These are phyloP conservation scores for Suhomyces sp. DNA, from an alignment of 805 yeast species.

Conservation along the genomic window DNA sequence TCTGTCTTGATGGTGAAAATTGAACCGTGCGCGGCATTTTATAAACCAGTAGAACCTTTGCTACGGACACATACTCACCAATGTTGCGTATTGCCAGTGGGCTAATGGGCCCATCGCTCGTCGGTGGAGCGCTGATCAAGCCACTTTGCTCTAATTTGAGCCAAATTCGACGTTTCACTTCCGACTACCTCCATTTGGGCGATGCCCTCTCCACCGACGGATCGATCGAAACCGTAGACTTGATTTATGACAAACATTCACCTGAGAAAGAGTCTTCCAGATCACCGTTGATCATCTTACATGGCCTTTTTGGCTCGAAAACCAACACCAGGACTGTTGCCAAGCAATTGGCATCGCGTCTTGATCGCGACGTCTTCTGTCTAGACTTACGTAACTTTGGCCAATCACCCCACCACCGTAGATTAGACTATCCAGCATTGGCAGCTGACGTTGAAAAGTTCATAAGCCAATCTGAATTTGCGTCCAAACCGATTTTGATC, in stretches of 20 bases:
- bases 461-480: conserved; percentile 43
- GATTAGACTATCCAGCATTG: conserved; percentile 76
- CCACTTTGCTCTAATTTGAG: neutral
- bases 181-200: conserved; percentile 4
- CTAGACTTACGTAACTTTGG: conserved; percentile 91
- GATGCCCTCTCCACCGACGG: conserved; percentile 28
- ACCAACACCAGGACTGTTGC: conserved; percentile 82
- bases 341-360: conserved; percentile 45
- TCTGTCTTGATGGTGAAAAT: neutral
- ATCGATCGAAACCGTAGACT: conserved; percentile 41
- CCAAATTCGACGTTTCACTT: neutral
- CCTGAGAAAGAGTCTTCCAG: conserved; percentile 24
- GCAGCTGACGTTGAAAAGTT: conserved; percentile 84
- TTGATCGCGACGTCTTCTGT: conserved; percentile 61
- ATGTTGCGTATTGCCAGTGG: neutral
- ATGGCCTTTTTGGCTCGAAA: conserved; percentile 86
- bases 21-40: neutral
- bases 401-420: conserved; percentile 69
- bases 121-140: neutral
- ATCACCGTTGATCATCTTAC: conserved; percentile 74
- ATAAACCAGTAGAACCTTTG: neutral
- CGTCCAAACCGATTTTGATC: conserved; percentile 53
- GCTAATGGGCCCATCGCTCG: neutral
- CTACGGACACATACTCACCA: neutral
- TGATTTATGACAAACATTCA: conserved; percentile 51